A percentile compares a stretch with the other conserved stretches of the same genome.
Evolutionary conservation across 1,139 yeast genomes (phyloP).

Genomic region (Entelexis paramagnoliae): DNA sequence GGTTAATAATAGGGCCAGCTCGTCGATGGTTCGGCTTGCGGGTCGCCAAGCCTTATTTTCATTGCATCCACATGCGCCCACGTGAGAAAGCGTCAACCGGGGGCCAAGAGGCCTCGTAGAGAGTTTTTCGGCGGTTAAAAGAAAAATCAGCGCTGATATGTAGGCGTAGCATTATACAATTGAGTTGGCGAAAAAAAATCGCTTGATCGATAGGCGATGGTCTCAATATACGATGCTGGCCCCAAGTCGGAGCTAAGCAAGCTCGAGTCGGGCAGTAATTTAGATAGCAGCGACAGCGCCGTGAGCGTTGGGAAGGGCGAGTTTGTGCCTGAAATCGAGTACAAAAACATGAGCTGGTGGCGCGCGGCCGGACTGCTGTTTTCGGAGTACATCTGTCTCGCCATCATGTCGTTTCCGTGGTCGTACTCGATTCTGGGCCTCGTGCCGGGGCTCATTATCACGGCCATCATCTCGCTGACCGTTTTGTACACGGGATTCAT

Average conservation of each 20-base stretch:
- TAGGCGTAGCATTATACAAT: neutral
- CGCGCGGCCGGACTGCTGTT: constrained; percentile 46
- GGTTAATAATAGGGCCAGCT: too few species aligned
- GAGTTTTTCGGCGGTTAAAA: neutral
- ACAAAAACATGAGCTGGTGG: constrained; percentile 15
- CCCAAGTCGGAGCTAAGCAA: neutral
- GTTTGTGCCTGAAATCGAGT: constrained; percentile 8
- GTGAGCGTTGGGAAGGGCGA: neutral
- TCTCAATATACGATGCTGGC: neutral
- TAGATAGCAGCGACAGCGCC: neutral
- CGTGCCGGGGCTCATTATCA: constrained; percentile 48
- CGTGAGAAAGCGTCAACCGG: neutral
- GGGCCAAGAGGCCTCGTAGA: neutral
- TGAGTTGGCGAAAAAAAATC: neutral
- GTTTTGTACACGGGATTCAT: constrained; percentile 47
- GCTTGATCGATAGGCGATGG: neutral
- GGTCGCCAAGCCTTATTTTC: neutral
- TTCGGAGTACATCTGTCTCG: constrained; percentile 52
- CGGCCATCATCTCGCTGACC: constrained; percentile 42
- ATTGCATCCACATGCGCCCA: too few species aligned
- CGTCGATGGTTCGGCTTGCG: neutral
- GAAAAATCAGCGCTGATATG: neutral
- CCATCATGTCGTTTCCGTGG: constrained; percentile 58
- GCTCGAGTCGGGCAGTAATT: neutral
- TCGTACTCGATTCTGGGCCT: constrained; percentile 50